Evolutionary conservation across 352 stramenopile species (phyloP).

Genomic region (Pelagophyceae sp.): DNA sequence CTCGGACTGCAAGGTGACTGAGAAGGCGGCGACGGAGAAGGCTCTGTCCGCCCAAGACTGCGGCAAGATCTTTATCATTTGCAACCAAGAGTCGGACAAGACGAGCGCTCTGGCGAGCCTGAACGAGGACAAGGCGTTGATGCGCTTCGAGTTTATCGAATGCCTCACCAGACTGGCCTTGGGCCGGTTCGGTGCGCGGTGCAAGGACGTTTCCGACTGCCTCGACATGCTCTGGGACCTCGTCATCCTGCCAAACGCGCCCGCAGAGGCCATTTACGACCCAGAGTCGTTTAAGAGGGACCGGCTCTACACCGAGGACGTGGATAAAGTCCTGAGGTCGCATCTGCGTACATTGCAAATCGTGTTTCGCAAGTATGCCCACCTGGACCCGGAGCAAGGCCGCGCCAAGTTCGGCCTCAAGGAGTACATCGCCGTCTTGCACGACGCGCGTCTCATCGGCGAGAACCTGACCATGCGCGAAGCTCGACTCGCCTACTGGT

Average conservation of each 20-base stretch:
- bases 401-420: conserved; percentile 6
- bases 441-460: conserved; percentile 8
- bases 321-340: neutral
- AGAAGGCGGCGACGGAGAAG: conserved; percentile 1
- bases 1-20: conserved; percentile 16
- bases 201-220: conserved; percentile 16
- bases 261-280: neutral
- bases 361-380: conserved; percentile 15
- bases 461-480: conserved; percentile 22
- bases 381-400: conserved; percentile 1
- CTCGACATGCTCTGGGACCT: conserved; percentile 8
- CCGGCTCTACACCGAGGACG: conserved; percentile 19
- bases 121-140: conserved; percentile 24
- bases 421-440: conserved; percentile 11
- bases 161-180: conserved; percentile 19
- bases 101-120: neutral
- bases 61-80: conserved; percentile 21
- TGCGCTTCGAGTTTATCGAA: conserved; percentile 26
- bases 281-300: conserved; percentile 8
- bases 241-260: conserved; percentile 6
- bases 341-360: conserved; percentile 2
- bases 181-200: neutral
- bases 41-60: conserved; percentile 1
- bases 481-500: conserved; percentile 10
- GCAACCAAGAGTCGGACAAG: conserved; percentile 25